These are phyloP conservation scores for Ceratocystis destructans DNA, from an alignment of 2,329 filamentous ascomycete genomes.

Conservation along the genomic window DNA sequence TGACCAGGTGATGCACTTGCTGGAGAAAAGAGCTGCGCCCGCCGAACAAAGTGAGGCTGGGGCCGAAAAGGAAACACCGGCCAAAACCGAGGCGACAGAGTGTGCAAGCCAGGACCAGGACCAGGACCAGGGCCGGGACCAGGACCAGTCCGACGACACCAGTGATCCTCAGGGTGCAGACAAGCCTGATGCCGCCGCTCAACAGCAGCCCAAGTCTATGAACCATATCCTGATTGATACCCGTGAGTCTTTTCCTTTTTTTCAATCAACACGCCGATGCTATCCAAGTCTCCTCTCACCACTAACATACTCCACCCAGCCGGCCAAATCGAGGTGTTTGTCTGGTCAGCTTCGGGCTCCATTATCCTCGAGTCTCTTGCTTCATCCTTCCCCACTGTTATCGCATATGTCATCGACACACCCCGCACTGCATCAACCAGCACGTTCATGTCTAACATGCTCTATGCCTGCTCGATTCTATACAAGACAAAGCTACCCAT, in stretches of 20 bases:
- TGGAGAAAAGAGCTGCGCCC: constrained; percentile 65
- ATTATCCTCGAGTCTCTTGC: constrained; percentile 89
- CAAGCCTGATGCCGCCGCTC: constrained; percentile 44
- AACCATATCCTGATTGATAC: constrained; percentile 88
- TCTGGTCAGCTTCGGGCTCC: constrained; percentile 91
- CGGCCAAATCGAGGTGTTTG: constrained; percentile 96
- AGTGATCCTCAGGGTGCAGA: constrained; percentile 78
- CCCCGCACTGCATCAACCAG: constrained; percentile 83
- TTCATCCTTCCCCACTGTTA: constrained; percentile 87
- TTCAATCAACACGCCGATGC: background rate
- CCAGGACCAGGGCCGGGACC: constrained; percentile 76
- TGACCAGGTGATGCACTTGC: constrained; percentile 76
- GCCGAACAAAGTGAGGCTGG: constrained; percentile 26
- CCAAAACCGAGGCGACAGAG: constrained; percentile 91
- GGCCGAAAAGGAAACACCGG: constrained; percentile 68
- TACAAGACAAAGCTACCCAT: constrained; percentile 98
- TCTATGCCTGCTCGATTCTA: constrained; percentile 94
- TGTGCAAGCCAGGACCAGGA: constrained; percentile 91
- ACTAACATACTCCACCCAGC: constrained; percentile 29
- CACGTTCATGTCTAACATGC: constrained; percentile 99
- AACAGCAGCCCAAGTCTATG: constrained; percentile 48
- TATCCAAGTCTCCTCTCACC: background rate
- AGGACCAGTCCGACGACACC: constrained; percentile 90
- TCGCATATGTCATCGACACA: constrained; percentile 95
- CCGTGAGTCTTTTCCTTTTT: constrained; percentile 29